Base-by-base conservation (phyloP, 495 filamentous ascomycete species). In the Xylaria intraflava region DNA sequence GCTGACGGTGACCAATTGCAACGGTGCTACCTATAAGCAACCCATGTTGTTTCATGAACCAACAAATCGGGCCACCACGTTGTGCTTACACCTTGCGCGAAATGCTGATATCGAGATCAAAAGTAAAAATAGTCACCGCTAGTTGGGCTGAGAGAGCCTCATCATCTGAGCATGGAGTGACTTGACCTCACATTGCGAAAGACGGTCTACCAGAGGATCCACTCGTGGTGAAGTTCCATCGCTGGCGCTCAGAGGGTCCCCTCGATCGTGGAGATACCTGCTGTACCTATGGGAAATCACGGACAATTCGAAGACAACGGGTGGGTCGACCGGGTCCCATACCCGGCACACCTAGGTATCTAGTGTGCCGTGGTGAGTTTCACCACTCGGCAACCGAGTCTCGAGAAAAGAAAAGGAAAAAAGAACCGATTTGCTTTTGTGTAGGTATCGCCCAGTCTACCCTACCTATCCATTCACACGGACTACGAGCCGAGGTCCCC, bases 401-500 rank as follows among this genome's bases (percentile, higher is more conserved):
- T 29, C 16, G 8, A 27, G 12, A 20, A 10, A 35, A 6, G 5
- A n/a, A 11, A 17, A 17, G 35, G 9, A 38, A 9, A 19, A 38
- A 8, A 38, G 10, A 2, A 35, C 3, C 7, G 16, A 16, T 14
- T 17, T 38, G 2, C 12, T 33, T 5, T 19, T 11, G 35, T 4
- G 10, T n/a, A n/a, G n/a, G n/a, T n/a, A n/a, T n/a, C 10, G 16
- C 9, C 11, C 2, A 3, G 16, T 3, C 27, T 29, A 29, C 27
- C 9, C 27, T 29, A 9, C 27, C 27, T 4, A 29, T 9, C 9
- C 27, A 29, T 29, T 29, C 27, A 29, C 27, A 29, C n/a, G n/a
- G n/a, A n/a, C n/a, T n/a, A n/a, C 27, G 76, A 79, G 30, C 71
- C 79, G 49, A 87, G 80, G 17, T 83, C 79, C 11, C 83, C 83